Evolutionary conservation across 345 rosid species (phyloP).

Genomic region (Eucalyptus urophylla): DNA sequence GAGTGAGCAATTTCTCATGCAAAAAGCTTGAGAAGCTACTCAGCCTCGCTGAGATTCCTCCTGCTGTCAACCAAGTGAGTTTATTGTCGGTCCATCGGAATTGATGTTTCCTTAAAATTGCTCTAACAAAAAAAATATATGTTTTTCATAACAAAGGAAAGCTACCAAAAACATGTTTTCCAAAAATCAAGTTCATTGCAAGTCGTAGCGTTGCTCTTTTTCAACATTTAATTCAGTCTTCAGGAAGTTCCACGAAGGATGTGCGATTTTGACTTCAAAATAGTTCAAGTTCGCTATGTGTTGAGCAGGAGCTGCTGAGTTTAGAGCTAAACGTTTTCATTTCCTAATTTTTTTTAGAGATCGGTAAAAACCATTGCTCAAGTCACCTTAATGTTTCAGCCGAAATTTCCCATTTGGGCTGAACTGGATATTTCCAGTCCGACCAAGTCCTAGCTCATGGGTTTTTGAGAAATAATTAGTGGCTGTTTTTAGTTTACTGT

Average conservation of each 20-base stretch:
- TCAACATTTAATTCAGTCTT: neutral
- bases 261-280: neutral
- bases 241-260: neutral
- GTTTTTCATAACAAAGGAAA: neutral
- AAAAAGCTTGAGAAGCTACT: conserved; percentile 19
- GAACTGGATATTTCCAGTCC: too few species aligned
- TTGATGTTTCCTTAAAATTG: neutral
- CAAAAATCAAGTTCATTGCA: neutral
- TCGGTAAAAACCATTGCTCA: neutral
- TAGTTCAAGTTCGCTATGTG: neutral
- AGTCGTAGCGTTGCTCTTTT: neutral
- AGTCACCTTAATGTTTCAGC: neutral
- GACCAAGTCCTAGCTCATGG: neutral
- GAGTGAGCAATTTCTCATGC: conserved; percentile 18
- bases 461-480: too few species aligned
- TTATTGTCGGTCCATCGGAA: neutral
- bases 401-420: too few species aligned
- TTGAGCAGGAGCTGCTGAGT: neutral
- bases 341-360: neutral
- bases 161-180: neutral
- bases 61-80: conserved; percentile 18
- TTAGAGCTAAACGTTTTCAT: neutral
- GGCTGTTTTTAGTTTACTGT: fast-evolving
- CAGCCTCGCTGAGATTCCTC: conserved; percentile 9
- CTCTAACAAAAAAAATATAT: neutral